phyloP scores from a whole-genome alignment of 164 flowering plant genomes.

The Magnolia kwangsiensis region DNA sequence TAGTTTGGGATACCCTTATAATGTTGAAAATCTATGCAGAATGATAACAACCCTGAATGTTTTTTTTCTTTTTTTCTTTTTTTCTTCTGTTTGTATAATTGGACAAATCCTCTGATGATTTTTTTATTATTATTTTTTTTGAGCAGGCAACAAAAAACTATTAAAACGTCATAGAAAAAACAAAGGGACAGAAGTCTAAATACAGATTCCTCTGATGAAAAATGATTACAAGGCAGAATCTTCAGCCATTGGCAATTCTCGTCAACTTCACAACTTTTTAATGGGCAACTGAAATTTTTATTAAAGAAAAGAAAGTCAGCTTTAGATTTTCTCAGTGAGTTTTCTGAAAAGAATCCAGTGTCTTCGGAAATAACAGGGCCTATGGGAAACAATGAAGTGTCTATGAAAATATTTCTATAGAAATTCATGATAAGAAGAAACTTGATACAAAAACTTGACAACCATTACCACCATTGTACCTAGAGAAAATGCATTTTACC shows the following conservation, averaged over 20 bases:
- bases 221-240: too few species aligned
- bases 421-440: neutral
- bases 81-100: neutral
- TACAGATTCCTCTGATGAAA: neutral
- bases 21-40: neutral
- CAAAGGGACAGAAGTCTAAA: neutral
- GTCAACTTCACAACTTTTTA: too few species aligned
- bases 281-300: neutral
- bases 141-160: too few species aligned
- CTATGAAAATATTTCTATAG: neutral
- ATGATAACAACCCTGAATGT: neutral
- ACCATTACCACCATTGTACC: neutral
- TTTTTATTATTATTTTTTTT: too few species aligned
- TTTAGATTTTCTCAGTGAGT: neutral
- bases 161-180: too few species aligned
- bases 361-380: neutral
- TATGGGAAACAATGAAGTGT: neutral
- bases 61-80: too few species aligned
- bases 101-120: neutral
- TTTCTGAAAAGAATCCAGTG: neutral
- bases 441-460: neutral
- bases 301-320: neutral
- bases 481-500: conserved; percentile 34
- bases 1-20: neutral
- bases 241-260: too few species aligned